These are phyloP conservation scores for Vigna angularis DNA, from an alignment of 306 rosid genomes.

Conservation along the genomic window DNA sequence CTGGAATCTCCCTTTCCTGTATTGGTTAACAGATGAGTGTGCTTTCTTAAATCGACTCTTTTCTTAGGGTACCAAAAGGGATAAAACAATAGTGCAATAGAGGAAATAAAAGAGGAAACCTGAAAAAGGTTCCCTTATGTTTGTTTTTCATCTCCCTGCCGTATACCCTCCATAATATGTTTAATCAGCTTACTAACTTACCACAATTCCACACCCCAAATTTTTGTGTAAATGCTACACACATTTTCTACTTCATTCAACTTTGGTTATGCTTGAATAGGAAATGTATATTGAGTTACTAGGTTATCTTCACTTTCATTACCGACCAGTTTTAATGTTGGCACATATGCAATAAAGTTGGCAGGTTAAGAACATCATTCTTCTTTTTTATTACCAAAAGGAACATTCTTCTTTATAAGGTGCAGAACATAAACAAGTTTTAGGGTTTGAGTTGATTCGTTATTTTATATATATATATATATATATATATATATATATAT, in stretches of 20 bases:
- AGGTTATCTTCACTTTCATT: no score
- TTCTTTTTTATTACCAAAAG: neutral
- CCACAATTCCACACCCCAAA: no score
- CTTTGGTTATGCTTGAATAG: no score
- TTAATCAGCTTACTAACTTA: no score
- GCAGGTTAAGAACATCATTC: constrained; percentile 30
- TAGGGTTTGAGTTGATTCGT: neutral
- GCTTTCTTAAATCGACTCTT: constrained; percentile 54
- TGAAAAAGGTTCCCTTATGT: constrained; percentile 24
- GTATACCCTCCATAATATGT: constrained; percentile 37
- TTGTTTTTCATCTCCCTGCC: constrained; percentile 39
- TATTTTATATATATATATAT: no score
- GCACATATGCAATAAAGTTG: constrained; percentile 41
- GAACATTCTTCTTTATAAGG: neutral
- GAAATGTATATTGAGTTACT: no score
- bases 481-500: neutral
- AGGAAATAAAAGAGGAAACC: constrained; percentile 51
- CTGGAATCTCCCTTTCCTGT: constrained; percentile 50
- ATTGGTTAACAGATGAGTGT: constrained; percentile 62
- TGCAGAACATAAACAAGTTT: neutral
- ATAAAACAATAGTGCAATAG: constrained; percentile 48
- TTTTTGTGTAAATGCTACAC: no score
- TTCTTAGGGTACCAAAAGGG: constrained; percentile 66
- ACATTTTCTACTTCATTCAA: no score
- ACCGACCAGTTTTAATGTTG: constrained; percentile 38